phyloP scores from a whole-genome alignment of 2,329 filamentous ascomycete species.

The Metarhizium album region DNA sequence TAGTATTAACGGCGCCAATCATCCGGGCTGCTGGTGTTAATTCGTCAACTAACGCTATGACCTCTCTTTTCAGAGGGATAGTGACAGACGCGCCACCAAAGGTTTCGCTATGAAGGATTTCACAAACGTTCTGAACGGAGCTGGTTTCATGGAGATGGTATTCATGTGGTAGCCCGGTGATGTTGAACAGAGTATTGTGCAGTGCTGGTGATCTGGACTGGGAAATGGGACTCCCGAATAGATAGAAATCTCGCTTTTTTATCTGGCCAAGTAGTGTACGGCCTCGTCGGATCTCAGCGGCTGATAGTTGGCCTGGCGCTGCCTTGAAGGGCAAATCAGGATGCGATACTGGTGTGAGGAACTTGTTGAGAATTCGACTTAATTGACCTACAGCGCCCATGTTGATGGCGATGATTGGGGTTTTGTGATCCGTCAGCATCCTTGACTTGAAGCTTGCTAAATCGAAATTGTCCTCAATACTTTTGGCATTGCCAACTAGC shows the following conservation, averaged over 20 bases:
- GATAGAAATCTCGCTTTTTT: slow-evolving; percentile 63
- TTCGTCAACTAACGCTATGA: slow-evolving; percentile 71
- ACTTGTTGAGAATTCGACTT: slow-evolving; percentile 79
- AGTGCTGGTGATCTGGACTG: slow-evolving; percentile 78
- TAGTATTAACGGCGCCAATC: slow-evolving; percentile 92
- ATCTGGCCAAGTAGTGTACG: slow-evolving; percentile 72
- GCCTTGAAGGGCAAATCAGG: slow-evolving; percentile 83
- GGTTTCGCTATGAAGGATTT: slow-evolving; percentile 55
- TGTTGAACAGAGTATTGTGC: slow-evolving; percentile 74
- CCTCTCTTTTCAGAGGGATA: slow-evolving; percentile 85
- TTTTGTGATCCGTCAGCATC: slow-evolving; percentile 61
- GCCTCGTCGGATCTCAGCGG: slow-evolving; percentile 73
- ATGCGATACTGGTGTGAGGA: slow-evolving; percentile 92
- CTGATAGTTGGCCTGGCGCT: slow-evolving; percentile 86
- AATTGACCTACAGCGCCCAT: slow-evolving; percentile 85
- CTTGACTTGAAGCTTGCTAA: slow-evolving; percentile 70
- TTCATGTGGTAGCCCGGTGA: slow-evolving; percentile 71
- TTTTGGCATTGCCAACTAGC: slow-evolving; percentile 71
- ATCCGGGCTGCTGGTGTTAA: slow-evolving; percentile 66
- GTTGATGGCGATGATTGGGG: slow-evolving; percentile 89
- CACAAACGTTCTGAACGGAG: slow-evolving; percentile 45
- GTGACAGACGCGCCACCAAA: slow-evolving; percentile 95
- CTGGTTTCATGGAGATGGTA: slow-evolving; percentile 72
- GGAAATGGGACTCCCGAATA: slow-evolving; percentile 79
- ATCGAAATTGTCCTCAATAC: slow-evolving; percentile 75